Base-by-base conservation (phyloP, 768 basidiomycete genomes). In the Pleurotus platypus region DNA sequence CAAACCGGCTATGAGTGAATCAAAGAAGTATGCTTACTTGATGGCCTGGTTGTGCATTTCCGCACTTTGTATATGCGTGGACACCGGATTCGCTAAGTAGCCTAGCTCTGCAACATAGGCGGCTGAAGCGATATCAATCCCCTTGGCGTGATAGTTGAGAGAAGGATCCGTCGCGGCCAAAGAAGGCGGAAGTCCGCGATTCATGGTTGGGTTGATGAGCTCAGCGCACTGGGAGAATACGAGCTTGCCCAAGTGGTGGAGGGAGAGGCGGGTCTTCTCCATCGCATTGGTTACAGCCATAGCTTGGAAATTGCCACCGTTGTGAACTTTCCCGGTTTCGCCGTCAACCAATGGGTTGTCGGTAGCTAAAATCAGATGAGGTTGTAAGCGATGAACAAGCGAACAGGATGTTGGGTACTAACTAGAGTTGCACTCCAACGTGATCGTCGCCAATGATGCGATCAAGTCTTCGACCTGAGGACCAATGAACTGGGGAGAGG, bases 231-330 rank as follows among this genome's bases (percentile, higher is more conserved):
- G 89, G 5, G 86, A 76, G 61, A 89, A 90, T 53, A 87, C 67
- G 27, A 91, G 73, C 67, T 86, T 86, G 54, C 88, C 89, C 46
- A 90, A 78, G 58, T 88, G 87, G 42, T 85, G 78, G 46, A 90
- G 69, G 11, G 83, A 77, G 46, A 90, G 79, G 7, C 92, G 87
- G 0, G 88, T 88, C 68, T 93, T 92, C 69, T 94, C 92, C 90
- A 94, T 93, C 9, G 90, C 86, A 57, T 71, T 82, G 11, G 86
- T 86, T 45, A 91, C 80, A 11, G 86, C 78, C 84, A 89, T 89
- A 0, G 88, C 88, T 68, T 90, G 92, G 78, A 95, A 94, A 69
- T 94, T 94, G 12, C 92, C 93, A 24, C 89, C 90, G 60, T 90
- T 85, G 65, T 91, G 86, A 12, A 89, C 77, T 38, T 75, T 67